phyloP scores from a whole-genome alignment of 305 asterid genomes.

The Fraxinus dipetala region DNA sequence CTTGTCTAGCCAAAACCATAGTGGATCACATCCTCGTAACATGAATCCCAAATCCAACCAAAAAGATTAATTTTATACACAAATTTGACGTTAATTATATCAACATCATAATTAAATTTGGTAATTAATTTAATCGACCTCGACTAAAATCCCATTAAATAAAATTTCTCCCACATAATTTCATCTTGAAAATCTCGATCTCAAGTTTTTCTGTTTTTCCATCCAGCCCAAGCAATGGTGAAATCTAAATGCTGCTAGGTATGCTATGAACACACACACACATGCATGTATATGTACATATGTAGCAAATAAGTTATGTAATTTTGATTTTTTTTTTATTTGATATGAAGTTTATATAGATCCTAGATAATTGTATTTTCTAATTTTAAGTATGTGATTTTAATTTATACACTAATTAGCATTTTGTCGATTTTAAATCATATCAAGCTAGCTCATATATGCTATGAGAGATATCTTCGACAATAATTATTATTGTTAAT shows the following conservation, averaged over 20 bases:
- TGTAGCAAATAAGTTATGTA: not conserved
- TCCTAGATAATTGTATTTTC: not conserved
- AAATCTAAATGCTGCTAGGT: slow-evolving; percentile 99
- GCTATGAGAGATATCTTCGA: not conserved
- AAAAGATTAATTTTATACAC: not conserved
- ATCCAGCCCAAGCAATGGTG: slow-evolving; percentile 56
- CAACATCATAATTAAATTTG: not conserved
- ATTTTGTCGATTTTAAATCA: slow-evolving; percentile 27
- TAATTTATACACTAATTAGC: slow-evolving; percentile 7
- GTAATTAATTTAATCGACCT: too few relatives aligned
- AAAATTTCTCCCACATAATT: not conserved
- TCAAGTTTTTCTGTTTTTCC: slow-evolving; percentile 26
- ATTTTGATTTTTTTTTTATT: too few relatives aligned
- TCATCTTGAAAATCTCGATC: slow-evolving; percentile 34
- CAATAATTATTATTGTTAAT: not conserved
- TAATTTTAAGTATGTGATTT: slow-evolving; percentile 5
- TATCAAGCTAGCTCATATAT: slow-evolving; percentile 27
- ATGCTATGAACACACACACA: not conserved
- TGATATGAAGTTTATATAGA: not conserved
- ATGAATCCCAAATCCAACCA: not conserved
- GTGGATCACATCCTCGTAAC: not conserved
- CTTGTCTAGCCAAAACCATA: not conserved
- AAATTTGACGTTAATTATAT: too few relatives aligned
- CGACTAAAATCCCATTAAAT: not conserved
- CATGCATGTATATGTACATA: not conserved